A percentile compares a stretch with the other conserved stretches of the same genome.
These are phyloP conservation scores for Tarenaya hassleriana DNA, from an alignment of 345 rosid species.

Conservation along the genomic window DNA sequence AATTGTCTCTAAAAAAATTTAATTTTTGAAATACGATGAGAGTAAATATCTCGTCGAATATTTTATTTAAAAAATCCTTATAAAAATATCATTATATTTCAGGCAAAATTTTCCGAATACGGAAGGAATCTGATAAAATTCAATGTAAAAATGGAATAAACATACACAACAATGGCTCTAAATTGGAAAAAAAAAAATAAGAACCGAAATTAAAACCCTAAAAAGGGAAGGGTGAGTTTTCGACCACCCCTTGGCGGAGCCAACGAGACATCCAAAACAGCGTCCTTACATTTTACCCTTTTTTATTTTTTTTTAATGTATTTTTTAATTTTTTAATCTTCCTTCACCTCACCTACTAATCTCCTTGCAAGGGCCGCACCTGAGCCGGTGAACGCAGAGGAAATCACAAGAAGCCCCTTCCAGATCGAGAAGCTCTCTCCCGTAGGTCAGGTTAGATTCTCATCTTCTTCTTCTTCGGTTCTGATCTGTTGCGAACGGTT, in stretches of 20 bases:
- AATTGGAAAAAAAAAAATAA: neutral
- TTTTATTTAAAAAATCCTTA: no score
- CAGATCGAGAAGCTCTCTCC: neutral
- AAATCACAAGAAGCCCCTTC: neutral
- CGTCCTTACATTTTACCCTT: neutral
- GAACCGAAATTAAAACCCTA: neutral
- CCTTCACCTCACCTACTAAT: constrained; percentile 15
- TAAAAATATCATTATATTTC: no score
- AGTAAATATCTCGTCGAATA: no score
- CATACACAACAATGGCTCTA: neutral
- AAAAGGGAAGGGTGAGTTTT: neutral
- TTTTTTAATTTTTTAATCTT: neutral
- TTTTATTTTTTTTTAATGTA: neutral
- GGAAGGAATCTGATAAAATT: no score
- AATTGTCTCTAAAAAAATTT: no score
- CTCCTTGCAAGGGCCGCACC: constrained; percentile 2
- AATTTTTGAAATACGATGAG: no score
- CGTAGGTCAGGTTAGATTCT: constrained; percentile 17
- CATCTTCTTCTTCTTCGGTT: neutral
- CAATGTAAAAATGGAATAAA: no score
- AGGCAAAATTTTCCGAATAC: no score
- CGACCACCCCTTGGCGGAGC: constrained; percentile 24
- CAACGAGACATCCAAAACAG: constrained; percentile 19
- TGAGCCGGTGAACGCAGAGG: neutral
- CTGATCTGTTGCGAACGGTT: neutral